Base-by-base conservation (phyloP, 306 rosid genomes). In the Prunus persica region DNA sequence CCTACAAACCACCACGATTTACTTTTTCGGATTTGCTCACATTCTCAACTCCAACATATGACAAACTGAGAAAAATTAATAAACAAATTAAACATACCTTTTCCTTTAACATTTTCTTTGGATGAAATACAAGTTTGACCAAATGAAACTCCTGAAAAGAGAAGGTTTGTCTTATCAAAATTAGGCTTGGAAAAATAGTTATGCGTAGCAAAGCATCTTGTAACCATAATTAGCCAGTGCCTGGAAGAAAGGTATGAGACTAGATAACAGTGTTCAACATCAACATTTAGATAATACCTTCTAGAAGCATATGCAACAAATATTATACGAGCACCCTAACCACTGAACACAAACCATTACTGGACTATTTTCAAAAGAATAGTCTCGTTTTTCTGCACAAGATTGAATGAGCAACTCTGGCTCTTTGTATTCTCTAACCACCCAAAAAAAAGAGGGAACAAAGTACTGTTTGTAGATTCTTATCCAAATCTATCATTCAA, bases 91-190 rank as follows among this genome's bases (percentile, higher is more conserved):
- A 76, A 73, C 96, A 89, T 91, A 94, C 98, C 98, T 95, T 95
- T 95, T 52, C 92, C 91, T 62, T 82, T 88, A 84, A 85, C 79
- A 92, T 90, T 90, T 88, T 86, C 87, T 85, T 94, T 85, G 85
- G 97, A 90, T 76, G 96, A 88, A 82, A 72, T 84, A 89, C n/a
- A 74, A 79, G 88, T 72, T 82, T 86, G 98, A 90, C 88, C 90
- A 89, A 85, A 86, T 81, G 97, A 90, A 85, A 84, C 38, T 90
- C 98, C 97, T 91, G 98, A 94, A 89, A 94, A 80, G 81, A 87
- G 87, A 90, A 87, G 79, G 82, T 76, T 77, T 83, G 46, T 83
- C 78, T 78, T 77, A 88, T 88, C 86, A 94, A 81, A 83, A 78
- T 45, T 85, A 77, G 75, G 80, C 79, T 67, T 55, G 76, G 72